phyloP scores from a whole-genome alignment of 1,139 yeast species.

The Lodderomyces jiufengensis region DNA sequence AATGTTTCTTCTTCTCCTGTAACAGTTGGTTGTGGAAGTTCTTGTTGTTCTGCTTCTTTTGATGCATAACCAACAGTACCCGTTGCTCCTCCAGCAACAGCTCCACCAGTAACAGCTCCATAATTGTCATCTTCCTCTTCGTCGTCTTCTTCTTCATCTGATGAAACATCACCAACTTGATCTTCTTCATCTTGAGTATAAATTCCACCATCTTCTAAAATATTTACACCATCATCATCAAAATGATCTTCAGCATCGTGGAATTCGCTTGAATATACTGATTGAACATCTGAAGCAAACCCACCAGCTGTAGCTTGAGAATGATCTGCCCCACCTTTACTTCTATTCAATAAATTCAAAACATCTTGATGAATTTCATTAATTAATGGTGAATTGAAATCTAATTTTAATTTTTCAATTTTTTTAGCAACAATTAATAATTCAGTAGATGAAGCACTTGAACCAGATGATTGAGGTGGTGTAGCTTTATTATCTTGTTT shows the following conservation, averaged over 20 bases:
- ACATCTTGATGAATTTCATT: conserved; percentile 14
- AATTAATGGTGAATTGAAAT: conserved; percentile 12
- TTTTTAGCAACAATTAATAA: conserved; percentile 21
- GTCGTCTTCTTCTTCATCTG: conserved; percentile 19
- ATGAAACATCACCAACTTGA: conserved; percentile 7
- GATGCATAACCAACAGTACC: not conserved
- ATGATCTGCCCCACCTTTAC: conserved; percentile 5
- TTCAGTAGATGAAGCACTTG: conserved; percentile 6
- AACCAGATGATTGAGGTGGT: conserved; percentile 1
- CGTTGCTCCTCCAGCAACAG: conserved; percentile 1
- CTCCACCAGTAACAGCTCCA: conserved; percentile 3
- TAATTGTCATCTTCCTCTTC: conserved; percentile 4
- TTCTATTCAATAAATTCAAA: conserved; percentile 8
- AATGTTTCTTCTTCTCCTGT: conserved; percentile 34
- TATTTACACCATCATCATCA: conserved; percentile 40
- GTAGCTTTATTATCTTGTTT: conserved; percentile 12
- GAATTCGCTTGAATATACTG: conserved; percentile 45
- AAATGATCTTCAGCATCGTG: conserved; percentile 64
- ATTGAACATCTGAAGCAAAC: conserved; percentile 20
- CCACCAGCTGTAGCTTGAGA: conserved; percentile 7
- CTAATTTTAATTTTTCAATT: conserved; percentile 20
- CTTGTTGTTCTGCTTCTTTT: conserved; percentile 6
- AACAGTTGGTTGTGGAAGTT: conserved; percentile 11
- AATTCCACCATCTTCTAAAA: no score
- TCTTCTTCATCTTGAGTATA: no score